Evolutionary conservation across 139 green algal species (phyloP).

Genomic region (Chlamydomonas incerta): DNA sequence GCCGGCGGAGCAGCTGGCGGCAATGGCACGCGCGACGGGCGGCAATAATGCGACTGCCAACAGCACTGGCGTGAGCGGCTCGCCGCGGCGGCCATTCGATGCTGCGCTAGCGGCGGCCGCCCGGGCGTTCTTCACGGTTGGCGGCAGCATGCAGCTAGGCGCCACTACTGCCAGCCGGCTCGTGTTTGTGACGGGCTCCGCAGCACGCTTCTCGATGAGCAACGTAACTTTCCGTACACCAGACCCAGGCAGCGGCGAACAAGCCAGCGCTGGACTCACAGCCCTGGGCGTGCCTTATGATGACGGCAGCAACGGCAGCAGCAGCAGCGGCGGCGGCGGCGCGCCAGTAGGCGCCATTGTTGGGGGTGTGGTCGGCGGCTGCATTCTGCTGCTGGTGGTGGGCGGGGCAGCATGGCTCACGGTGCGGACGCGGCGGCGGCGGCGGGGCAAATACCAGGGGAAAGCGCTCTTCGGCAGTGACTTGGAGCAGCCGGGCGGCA

Average conservation of each 20-base stretch:
- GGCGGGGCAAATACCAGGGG: neutral
- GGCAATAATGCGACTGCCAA: neutral
- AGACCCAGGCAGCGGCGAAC: neutral
- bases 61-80: neutral
- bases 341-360: neutral
- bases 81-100: neutral
- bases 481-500: too few species aligned
- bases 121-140: neutral
- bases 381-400: neutral
- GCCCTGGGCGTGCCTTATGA: neutral
- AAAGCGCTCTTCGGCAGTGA: neutral
- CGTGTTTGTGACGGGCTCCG: neutral
- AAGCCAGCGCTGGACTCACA: neutral
- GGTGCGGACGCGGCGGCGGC: neutral
- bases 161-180: neutral
- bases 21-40: too few species aligned
- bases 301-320: neutral
- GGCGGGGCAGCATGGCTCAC: neutral
- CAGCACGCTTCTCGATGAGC: neutral
- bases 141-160: neutral
- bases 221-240: constrained; percentile 7
- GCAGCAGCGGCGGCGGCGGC: neutral
- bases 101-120: neutral
- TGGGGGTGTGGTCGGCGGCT: constrained; percentile 3
- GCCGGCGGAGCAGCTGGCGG: neutral